Percentiles rank a stretch among this genome's conserved stretches.
Conservation (phyloP, 2,329 filamentous ascomycete genomes). For the Talaromyces sp. region DNA sequence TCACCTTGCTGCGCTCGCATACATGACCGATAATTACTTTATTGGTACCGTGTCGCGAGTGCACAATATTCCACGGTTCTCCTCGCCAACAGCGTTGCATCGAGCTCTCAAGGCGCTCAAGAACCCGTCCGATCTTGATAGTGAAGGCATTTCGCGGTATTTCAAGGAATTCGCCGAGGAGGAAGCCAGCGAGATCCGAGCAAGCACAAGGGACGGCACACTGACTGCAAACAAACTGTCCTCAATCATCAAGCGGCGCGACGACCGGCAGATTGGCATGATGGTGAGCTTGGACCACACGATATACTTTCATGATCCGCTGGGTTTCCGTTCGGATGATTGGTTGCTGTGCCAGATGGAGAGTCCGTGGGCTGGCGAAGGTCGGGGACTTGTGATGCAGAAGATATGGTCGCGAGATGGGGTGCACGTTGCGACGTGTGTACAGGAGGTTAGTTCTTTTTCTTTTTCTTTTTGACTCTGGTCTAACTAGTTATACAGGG, state of each 20-base stretch:
- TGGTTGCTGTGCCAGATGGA: conserved; percentile 49
- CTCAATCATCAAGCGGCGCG: conserved; percentile 14
- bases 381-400: conserved; percentile 45
- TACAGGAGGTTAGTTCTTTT: conserved; percentile 42
- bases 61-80: conserved; percentile 74
- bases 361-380: conserved; percentile 49
- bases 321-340: conserved; percentile 46
- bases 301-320: conserved; percentile 49
- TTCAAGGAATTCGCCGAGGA: conserved; percentile 40
- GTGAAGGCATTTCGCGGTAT: conserved; percentile 34
- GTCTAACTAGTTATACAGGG: conserved; percentile 27
- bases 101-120: conserved; percentile 35
- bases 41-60: conserved; percentile 81
- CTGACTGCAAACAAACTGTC: conserved; percentile 23
- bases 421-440: conserved; percentile 46
- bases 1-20: conserved; percentile 83
- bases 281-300: conserved; percentile 50
- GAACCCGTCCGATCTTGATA: conserved; percentile 41
- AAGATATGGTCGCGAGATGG: conserved; percentile 48
- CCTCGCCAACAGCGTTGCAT: conserved; percentile 44
- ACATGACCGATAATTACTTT: conserved; percentile 90
- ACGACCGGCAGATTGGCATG: conserved; percentile 42
- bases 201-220: conserved; percentile 28
- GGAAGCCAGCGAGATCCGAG: conserved; percentile 35
- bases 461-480: background rate